phyloP scores from a whole-genome alignment of 768 basidiomycete species.

The Coprinellus micaceus region DNA sequence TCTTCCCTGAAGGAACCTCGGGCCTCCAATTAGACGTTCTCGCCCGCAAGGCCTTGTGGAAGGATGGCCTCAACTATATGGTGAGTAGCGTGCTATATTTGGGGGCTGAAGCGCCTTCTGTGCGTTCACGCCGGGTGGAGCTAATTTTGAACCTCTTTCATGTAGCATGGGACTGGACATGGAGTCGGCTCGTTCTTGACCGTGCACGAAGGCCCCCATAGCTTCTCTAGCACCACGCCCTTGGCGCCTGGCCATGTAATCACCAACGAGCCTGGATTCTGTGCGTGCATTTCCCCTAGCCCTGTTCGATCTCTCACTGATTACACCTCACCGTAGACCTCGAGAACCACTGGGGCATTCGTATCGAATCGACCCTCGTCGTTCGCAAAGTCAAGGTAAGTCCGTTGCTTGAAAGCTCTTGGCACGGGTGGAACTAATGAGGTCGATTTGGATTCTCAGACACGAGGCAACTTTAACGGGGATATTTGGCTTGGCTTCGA shows the following conservation, averaged over 20 bases:
- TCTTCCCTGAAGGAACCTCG: conserved; percentile 89
- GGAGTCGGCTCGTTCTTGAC: conserved; percentile 86
- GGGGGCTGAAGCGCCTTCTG: conserved; percentile 10
- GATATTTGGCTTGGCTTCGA: conserved; percentile 87
- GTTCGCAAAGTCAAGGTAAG: conserved; percentile 62
- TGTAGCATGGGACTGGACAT: conserved; percentile 89
- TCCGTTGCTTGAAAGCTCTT: conserved; percentile 15
- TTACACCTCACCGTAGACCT: conserved; percentile 43
- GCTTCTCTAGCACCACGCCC: conserved; percentile 65
- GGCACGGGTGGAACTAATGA: conserved; percentile 4
- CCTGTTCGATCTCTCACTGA: neutral
- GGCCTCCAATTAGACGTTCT: conserved; percentile 83
- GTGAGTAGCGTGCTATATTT: too few relatives aligned
- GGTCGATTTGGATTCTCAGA: conserved; percentile 37
- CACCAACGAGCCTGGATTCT: conserved; percentile 93
- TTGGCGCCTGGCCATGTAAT: conserved; percentile 85
- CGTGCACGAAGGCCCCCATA: conserved; percentile 82
- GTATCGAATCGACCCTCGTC: conserved; percentile 83
- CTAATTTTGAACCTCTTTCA: conserved; percentile 10
- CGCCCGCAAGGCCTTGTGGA: conserved; percentile 86
- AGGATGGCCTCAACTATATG: conserved; percentile 77
- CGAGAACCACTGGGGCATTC: conserved; percentile 81
- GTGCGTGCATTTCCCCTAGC: conserved; percentile 40
- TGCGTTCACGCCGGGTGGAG: neutral
- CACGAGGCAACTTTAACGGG: conserved; percentile 67